These are phyloP conservation scores for Flammula alnicola DNA, from an alignment of 1,284 basidiomycete species.

Conservation along the genomic window DNA sequence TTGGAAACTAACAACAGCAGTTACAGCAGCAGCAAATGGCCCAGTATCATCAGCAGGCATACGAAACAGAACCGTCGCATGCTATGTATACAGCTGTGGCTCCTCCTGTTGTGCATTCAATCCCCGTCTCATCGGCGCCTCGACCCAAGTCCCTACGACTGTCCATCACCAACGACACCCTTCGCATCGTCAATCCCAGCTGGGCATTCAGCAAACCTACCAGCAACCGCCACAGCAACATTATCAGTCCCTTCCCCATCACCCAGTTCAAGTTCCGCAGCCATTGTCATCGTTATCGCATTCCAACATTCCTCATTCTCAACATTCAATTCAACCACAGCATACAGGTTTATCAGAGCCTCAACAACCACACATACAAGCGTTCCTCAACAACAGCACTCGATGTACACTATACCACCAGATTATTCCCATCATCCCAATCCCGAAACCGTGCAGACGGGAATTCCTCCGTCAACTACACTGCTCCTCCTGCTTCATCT, in stretches of 20 bases:
- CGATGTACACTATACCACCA: conserved; percentile 20
- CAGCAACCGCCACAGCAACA: conserved; percentile 10
- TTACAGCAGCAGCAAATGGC: conserved; percentile 19
- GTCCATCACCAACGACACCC: conserved; percentile 11
- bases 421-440: conserved; percentile 17
- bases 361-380: conserved; percentile 1
- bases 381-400: conserved; percentile 19
- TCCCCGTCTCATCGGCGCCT: too few relatives aligned
- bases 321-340: conserved; percentile 14
- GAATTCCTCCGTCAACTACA: conserved; percentile 18
- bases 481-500: too few relatives aligned
- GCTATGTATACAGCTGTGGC: too few relatives aligned
- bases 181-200: conserved; percentile 22
- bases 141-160: not conserved
- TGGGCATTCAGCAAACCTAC: conserved; percentile 5
- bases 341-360: conserved; percentile 4
- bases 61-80: conserved; percentile 14
- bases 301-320: not conserved
- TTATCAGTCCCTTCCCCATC: conserved; percentile 8
- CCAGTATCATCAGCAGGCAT: conserved; percentile 18
- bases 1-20: conserved; percentile 20
- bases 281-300: conserved; percentile 1
- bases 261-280: not conserved
- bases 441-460: conserved; percentile 16
- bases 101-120: too few relatives aligned